phyloP scores from a whole-genome alignment of 1,139 yeast genomes.

The Wickerhamomyces sp. region DNA sequence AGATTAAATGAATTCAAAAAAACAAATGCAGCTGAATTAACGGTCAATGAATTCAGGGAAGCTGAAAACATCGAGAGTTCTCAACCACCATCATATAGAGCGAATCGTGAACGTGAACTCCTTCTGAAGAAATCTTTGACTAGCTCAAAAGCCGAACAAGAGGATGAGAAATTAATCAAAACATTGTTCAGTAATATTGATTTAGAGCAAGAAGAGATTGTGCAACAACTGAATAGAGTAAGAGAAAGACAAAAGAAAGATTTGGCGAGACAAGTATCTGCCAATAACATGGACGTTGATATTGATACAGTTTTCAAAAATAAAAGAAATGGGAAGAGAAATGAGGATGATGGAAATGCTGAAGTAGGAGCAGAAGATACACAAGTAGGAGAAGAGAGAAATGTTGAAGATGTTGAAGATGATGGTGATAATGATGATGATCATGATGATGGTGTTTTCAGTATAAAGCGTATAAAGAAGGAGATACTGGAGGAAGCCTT shows the following conservation, averaged over 20 bases:
- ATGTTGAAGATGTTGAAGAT: slow-evolving; percentile 10
- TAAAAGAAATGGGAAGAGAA: slow-evolving; percentile 13
- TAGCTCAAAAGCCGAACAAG: slow-evolving; percentile 29
- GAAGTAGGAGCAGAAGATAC: background rate
- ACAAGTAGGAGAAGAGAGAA: background rate
- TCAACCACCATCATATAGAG: slow-evolving; percentile 63
- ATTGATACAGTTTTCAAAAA: background rate
- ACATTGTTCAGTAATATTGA: slow-evolving; percentile 39
- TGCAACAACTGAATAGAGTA: slow-evolving; percentile 39
- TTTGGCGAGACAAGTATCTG: slow-evolving; percentile 26
- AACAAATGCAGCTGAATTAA: slow-evolving; percentile 68
- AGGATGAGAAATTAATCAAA: slow-evolving; percentile 28
- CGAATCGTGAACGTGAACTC: background rate
- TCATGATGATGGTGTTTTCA: too few relatives aligned
- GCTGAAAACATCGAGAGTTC: slow-evolving; percentile 29
- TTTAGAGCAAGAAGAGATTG: slow-evolving; percentile 39
- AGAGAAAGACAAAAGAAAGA: slow-evolving; percentile 35
- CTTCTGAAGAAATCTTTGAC: slow-evolving; percentile 23
- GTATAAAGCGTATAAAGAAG: background rate
- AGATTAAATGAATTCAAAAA: slow-evolving; percentile 82
- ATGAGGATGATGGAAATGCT: slow-evolving; percentile 1
- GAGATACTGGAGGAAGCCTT: background rate
- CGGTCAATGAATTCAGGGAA: slow-evolving; percentile 68
- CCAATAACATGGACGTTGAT: slow-evolving; percentile 28
- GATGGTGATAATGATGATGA: slow-evolving; percentile 8